A percentile compares a stretch with the other conserved stretches of the same genome.
These are phyloP conservation scores for Rutstroemia sp. DNA, from an alignment of 2,329 filamentous ascomycete species.

Conservation along the genomic window DNA sequence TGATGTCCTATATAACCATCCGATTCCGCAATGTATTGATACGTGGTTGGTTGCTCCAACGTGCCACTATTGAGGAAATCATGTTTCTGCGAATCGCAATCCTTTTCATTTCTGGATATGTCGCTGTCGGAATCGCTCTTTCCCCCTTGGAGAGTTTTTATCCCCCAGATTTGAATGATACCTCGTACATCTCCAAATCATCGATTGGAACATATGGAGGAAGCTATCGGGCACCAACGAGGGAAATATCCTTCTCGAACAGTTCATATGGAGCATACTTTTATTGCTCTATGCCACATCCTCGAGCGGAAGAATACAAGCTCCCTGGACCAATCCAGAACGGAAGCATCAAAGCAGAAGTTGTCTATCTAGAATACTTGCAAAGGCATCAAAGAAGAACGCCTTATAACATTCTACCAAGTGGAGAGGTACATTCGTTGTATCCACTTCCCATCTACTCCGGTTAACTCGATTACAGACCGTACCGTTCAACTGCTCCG, in stretches of 20 bases:
- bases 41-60: too few species aligned
- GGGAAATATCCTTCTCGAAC: constrained; percentile 12
- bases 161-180: constrained; percentile 31
- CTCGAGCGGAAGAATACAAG: constrained; percentile 28
- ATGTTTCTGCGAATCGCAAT: not conserved
- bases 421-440: constrained; percentile 28
- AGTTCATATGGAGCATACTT: constrained; percentile 30
- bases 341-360: constrained; percentile 23
- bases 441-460: not conserved
- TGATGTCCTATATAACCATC: too few species aligned
- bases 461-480: constrained; percentile 21
- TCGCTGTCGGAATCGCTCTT: not conserved
- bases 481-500: constrained; percentile 32
- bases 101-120: not conserved
- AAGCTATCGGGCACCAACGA: constrained; percentile 28
- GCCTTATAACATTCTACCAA: constrained; percentile 34
- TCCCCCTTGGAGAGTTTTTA: constrained; percentile 28
- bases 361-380: constrained; percentile 34
- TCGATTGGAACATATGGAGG: constrained; percentile 32
- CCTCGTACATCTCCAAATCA: constrained; percentile 31
- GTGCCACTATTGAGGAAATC: not conserved
- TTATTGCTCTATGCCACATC: constrained; percentile 35
- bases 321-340: constrained; percentile 27
- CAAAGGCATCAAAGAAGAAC: constrained; percentile 34
- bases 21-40: too few species aligned